Percentiles rank a stretch among this genome's conserved stretches.
Conservation (phyloP, 192 early-diverging fungal genomes). For the Podila horticola region DNA sequence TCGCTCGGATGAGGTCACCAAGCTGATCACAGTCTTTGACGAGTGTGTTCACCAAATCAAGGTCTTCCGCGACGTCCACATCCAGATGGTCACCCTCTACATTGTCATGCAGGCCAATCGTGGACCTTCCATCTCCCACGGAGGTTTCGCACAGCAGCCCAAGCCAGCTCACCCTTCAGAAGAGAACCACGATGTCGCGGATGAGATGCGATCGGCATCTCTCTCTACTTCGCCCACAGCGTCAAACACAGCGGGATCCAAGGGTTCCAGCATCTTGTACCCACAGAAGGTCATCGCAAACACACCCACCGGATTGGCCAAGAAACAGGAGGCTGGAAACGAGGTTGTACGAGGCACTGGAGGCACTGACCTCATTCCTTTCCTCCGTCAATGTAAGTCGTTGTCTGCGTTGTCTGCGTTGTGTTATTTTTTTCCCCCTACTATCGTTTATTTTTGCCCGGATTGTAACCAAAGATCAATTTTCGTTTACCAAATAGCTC, state of each 20-base stretch:
- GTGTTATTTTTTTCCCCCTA: constrained; percentile 8
- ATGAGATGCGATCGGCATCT: not conserved
- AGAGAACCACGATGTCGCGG: not conserved
- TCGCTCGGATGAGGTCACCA: constrained; percentile 22
- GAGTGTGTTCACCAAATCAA: constrained; percentile 83
- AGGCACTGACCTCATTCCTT: constrained; percentile 91
- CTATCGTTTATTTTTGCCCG: not conserved
- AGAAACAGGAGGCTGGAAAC: constrained; percentile 63
- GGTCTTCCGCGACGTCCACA: constrained; percentile 89
- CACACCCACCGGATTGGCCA: constrained; percentile 62
- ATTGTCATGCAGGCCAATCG: constrained; percentile 87
- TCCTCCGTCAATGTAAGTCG: constrained; percentile 67
- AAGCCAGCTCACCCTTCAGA: not conserved
- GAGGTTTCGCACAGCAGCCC: constrained; percentile 58
- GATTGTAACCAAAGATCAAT: constrained; percentile 1
- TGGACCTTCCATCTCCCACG: constrained; percentile 72
- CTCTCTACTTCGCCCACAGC: not conserved
- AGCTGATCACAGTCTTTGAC: constrained; percentile 81
- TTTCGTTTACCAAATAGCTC: constrained; percentile 5
- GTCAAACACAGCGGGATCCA: not conserved
- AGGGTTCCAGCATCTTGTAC: constrained; percentile 41
- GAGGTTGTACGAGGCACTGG: constrained; percentile 80
- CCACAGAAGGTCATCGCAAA: constrained; percentile 36
- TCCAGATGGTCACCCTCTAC: constrained; percentile 92
- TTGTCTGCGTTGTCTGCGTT: not conserved